phyloP scores from a whole-genome alignment of 345 rosid genomes.

The Isatis tinctoria region DNA sequence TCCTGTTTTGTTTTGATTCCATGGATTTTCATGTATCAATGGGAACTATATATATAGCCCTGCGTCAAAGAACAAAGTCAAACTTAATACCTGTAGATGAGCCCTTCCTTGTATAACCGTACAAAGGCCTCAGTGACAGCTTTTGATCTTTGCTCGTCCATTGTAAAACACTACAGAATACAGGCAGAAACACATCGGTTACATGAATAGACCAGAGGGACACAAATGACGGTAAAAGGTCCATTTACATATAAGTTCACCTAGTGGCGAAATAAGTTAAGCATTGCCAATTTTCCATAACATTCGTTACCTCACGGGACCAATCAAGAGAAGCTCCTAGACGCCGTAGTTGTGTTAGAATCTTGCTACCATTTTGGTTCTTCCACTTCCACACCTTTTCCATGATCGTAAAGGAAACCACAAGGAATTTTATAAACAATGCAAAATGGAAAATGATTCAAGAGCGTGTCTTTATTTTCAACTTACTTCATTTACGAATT shows the following conservation, averaged over 20 bases:
- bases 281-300: not conserved
- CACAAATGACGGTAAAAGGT: slow-evolving; percentile 27
- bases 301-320: slow-evolving; percentile 75
- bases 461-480: not conserved
- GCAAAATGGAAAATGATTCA: not conserved
- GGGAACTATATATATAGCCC: no score
- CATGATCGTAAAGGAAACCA: not conserved
- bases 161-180: slow-evolving; percentile 49
- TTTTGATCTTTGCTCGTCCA: slow-evolving; percentile 88
- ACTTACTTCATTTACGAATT: slow-evolving; percentile 73
- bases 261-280: not conserved
- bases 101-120: slow-evolving; percentile 59
- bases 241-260: not conserved
- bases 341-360: slow-evolving; percentile 58
- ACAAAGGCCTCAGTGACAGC: slow-evolving; percentile 90
- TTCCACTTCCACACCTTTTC: slow-evolving; percentile 91
- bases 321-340: slow-evolving; percentile 96
- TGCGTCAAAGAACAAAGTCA: not conserved
- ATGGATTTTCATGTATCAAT: no score
- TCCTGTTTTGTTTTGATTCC: no score
- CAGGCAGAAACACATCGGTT: slow-evolving; percentile 15
- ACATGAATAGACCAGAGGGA: slow-evolving; percentile 14
- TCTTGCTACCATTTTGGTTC: slow-evolving; percentile 66
- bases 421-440: not conserved
- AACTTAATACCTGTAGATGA: slow-evolving; percentile 66